phyloP scores from a whole-genome alignment of 495 filamentous ascomycete genomes.

The Daldinia childiae region DNA sequence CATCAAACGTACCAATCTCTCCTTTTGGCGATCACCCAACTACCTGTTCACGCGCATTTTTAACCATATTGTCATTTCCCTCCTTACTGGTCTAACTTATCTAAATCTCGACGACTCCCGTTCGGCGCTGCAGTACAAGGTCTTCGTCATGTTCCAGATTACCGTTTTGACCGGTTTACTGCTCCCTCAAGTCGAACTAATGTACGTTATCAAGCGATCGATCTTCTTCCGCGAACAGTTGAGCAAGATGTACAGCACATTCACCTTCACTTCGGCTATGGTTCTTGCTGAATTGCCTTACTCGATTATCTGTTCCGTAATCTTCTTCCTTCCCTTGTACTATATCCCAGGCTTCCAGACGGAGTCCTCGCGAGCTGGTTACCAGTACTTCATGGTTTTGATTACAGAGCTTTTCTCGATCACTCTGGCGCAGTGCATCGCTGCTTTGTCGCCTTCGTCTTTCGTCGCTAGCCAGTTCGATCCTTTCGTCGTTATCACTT shows the following conservation, averaged over 20 bases:
- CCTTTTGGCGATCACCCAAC: constrained; percentile 78
- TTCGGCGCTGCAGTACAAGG: constrained; percentile 75
- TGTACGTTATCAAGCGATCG: constrained; percentile 75
- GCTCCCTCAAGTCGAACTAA: constrained; percentile 77
- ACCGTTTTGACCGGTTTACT: constrained; percentile 80
- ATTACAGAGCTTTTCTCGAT: constrained; percentile 82
- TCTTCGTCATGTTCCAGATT: constrained; percentile 87
- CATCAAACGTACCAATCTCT: constrained; percentile 68
- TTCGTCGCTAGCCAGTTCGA: constrained; percentile 79
- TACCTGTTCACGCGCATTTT: constrained; percentile 74
- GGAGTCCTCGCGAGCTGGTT: constrained; percentile 70
- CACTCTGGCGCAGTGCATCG: constrained; percentile 72
- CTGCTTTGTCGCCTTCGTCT: constrained; percentile 72
- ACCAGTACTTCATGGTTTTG: constrained; percentile 83
- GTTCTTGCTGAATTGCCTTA: constrained; percentile 82
- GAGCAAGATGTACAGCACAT: constrained; percentile 78
- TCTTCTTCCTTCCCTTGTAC: constrained; percentile 80
- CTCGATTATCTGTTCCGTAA: constrained; percentile 73
- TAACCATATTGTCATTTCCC: constrained; percentile 74
- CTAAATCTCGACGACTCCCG: constrained; percentile 74
- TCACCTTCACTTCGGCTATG: constrained; percentile 76
- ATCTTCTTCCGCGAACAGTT: constrained; percentile 83
- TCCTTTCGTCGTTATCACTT: constrained; percentile 80
- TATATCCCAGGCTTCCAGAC: constrained; percentile 72
- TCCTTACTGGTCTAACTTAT: constrained; percentile 79